Evolutionary conservation across 495 filamentous ascomycete species (phyloP).

Genomic region (Daldinia childiae): DNA sequence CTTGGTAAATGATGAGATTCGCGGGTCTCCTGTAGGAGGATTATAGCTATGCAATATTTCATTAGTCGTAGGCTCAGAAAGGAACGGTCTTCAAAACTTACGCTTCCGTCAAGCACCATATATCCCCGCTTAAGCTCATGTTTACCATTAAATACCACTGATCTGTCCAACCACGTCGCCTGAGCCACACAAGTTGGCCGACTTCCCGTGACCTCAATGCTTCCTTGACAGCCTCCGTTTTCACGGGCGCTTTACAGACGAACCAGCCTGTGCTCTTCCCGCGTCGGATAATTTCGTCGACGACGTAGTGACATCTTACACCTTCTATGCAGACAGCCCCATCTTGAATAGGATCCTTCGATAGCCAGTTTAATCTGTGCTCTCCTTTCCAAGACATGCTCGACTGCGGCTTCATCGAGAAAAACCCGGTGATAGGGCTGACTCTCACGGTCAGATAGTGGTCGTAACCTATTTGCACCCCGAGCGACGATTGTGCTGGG

Average conservation of each 20-base stretch:
- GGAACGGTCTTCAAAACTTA: constrained; percentile 46
- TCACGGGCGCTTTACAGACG: constrained; percentile 61
- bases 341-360: constrained; percentile 63
- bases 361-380: constrained; percentile 60
- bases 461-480: constrained; percentile 70
- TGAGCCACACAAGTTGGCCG: constrained; percentile 70
- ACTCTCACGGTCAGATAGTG: constrained; percentile 69
- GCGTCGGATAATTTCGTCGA: constrained; percentile 70
- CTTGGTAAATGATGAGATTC: constrained; percentile 46
- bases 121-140: constrained; percentile 76
- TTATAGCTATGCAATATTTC: constrained; percentile 27
- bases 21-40: constrained; percentile 33
- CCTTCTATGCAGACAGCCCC: constrained; percentile 61
- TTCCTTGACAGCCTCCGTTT: constrained; percentile 66
- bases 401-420: constrained; percentile 60
- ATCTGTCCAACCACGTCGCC: constrained; percentile 66
- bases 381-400: constrained; percentile 54
- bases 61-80: constrained; percentile 14
- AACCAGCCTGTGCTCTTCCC: constrained; percentile 71
- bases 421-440: constrained; percentile 72
- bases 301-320: constrained; percentile 65
- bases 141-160: constrained; percentile 75
- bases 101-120: constrained; percentile 78
- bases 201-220: constrained; percentile 68
- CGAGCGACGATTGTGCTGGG: constrained; percentile 71